These are phyloP conservation scores for Fusarium vanettenii DNA, from an alignment of 2,329 filamentous ascomycete genomes.

Conservation along the genomic window DNA sequence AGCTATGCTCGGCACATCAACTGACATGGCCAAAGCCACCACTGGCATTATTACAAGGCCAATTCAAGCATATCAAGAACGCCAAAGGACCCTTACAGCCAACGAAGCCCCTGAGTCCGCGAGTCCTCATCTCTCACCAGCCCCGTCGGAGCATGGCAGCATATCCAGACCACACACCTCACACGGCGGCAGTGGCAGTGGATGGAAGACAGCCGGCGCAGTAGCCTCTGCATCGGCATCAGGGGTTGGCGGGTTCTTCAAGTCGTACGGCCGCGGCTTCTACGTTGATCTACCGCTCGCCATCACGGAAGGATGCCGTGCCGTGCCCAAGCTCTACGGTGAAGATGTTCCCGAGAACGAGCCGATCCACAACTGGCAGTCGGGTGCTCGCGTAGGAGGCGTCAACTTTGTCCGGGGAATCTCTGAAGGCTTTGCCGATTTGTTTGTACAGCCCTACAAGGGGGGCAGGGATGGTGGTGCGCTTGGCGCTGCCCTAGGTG, in stretches of 20 bases:
- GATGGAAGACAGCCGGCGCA: slow-evolving; percentile 10
- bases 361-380: slow-evolving; percentile 21
- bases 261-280: slow-evolving; percentile 23
- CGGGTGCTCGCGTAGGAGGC: slow-evolving; percentile 16
- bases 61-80: slow-evolving; percentile 22
- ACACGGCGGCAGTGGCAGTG: background rate
- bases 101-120: background rate
- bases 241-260: slow-evolving; percentile 24
- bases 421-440: slow-evolving; percentile 12
- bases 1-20: slow-evolving; percentile 8
- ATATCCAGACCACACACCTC: background rate
- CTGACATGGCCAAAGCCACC: slow-evolving; percentile 16
- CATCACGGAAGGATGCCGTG: slow-evolving; percentile 32
- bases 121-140: background rate
- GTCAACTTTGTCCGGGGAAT: slow-evolving; percentile 24
- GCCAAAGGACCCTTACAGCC: background rate
- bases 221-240: slow-evolving; percentile 23
- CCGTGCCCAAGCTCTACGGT: slow-evolving; percentile 27
- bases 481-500: slow-evolving; percentile 8
- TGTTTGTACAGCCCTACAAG: slow-evolving; percentile 23
- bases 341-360: slow-evolving; percentile 25
- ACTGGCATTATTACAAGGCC: slow-evolving; percentile 26
- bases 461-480: slow-evolving; percentile 21
- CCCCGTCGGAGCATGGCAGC: background rate
- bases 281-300: slow-evolving; percentile 28